Percentiles rank a stretch among this genome's conserved stretches.
Evolutionary conservation across 2,329 filamentous ascomycete species (phyloP).

Genomic region (Juglanconis oblonga): DNA sequence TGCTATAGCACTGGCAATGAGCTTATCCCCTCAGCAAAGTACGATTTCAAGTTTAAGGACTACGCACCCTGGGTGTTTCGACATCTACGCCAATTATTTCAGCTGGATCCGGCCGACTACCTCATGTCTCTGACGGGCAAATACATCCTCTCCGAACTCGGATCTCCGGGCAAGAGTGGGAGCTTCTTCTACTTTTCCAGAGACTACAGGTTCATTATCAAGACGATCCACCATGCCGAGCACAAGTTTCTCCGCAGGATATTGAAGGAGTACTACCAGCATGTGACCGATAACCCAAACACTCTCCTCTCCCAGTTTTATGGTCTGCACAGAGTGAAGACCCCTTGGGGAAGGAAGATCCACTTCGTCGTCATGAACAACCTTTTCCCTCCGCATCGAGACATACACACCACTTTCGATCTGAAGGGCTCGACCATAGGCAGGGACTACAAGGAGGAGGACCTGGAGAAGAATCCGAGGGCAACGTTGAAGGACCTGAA

Average conservation of each 20-base stretch:
- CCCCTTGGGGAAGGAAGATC: constrained; percentile 96
- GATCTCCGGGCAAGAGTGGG: constrained; percentile 95
- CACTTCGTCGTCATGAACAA: constrained; percentile 99
- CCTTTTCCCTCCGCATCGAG: constrained; percentile 91
- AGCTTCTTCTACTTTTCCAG: constrained; percentile 99
- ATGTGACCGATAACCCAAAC: constrained; percentile 87
- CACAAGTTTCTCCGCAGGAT: constrained; percentile 84
- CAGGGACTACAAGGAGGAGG: constrained; percentile 84
- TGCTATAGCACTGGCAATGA: constrained; percentile 82
- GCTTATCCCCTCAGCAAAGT: constrained; percentile 94
- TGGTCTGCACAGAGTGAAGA: constrained; percentile 94
- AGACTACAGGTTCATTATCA: constrained; percentile 99
- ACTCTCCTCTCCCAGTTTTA: constrained; percentile 98
- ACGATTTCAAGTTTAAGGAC: constrained; percentile 99
- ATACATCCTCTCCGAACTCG: constrained; percentile 95
- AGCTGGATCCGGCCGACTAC: constrained; percentile 93
- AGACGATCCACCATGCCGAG: constrained; percentile 96
- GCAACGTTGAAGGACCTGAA: constrained; percentile 96
- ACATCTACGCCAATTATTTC: constrained; percentile 81
- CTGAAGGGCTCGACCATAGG: constrained; percentile 95
- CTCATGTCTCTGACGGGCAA: constrained; percentile 97
- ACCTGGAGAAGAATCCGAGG: constrained; percentile 81
- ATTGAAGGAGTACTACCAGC: constrained; percentile 87
- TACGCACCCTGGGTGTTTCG: constrained; percentile 99
- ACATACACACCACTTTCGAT: constrained; percentile 97